These are phyloP conservation scores for Vigna radiata DNA, from an alignment of 306 rosid genomes.

Conservation along the genomic window DNA sequence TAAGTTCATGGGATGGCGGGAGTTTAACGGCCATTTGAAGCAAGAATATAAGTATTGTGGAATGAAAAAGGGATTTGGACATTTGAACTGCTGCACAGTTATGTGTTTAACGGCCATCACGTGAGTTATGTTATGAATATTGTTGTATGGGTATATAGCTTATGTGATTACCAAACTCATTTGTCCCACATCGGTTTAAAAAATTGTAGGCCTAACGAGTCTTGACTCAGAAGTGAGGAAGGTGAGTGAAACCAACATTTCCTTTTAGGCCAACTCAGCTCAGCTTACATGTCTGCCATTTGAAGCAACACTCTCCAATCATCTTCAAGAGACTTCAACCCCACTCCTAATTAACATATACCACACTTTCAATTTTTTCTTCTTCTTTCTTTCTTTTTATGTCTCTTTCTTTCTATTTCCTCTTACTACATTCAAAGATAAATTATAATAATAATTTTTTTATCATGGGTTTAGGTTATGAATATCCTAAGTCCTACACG, in stretches of 20 bases:
- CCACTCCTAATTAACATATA: slow-evolving; percentile 66
- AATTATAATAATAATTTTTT: too few relatives aligned
- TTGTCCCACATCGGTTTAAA: slow-evolving; percentile 24
- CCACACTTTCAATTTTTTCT: background rate
- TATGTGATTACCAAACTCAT: slow-evolving; percentile 34
- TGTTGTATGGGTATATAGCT: background rate
- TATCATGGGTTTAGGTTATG: too few relatives aligned
- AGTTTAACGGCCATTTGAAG: slow-evolving; percentile 60
- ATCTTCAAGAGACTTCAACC: slow-evolving; percentile 59
- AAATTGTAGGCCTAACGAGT: slow-evolving; percentile 15
- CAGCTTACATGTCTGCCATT: slow-evolving; percentile 47
- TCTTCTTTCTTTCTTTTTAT: background rate
- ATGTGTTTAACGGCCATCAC: too few relatives aligned
- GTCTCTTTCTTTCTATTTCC: slow-evolving; percentile 1
- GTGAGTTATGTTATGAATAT: background rate
- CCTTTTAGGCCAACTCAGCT: slow-evolving; percentile 32
- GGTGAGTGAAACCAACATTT: slow-evolving; percentile 65
- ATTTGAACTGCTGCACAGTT: background rate
- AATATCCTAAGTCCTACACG: too few relatives aligned
- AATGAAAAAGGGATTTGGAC: background rate
- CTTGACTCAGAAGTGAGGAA: slow-evolving; percentile 69
- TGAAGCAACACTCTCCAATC: slow-evolving; percentile 77
- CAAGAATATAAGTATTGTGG: slow-evolving; percentile 24
- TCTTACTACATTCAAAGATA: background rate
- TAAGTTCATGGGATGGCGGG: slow-evolving; percentile 18